Conservation (phyloP, 345 rosid species). For the Sonneratia alba region DNA sequence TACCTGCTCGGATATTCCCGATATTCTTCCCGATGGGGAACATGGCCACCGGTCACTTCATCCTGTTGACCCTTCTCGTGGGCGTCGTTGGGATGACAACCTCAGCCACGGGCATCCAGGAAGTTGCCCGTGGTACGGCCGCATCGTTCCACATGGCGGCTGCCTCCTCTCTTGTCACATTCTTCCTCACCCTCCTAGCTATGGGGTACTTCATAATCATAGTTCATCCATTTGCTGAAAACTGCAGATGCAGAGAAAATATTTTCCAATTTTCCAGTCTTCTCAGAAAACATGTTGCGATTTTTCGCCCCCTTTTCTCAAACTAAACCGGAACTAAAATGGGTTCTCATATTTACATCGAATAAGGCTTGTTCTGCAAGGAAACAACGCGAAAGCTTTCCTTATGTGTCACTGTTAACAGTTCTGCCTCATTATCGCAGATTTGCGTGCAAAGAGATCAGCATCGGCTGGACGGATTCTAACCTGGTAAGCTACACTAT, state of each 20-base stretch:
- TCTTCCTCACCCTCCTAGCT: constrained; percentile 67
- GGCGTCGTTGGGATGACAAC: constrained; percentile 72
- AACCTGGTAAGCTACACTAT: constrained; percentile 39
- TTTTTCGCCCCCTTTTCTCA: too few species aligned
- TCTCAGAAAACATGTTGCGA: too few species aligned
- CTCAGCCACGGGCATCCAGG: constrained; percentile 46
- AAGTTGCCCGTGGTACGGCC: constrained; percentile 32
- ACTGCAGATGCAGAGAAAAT: not conserved
- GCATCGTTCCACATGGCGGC: constrained; percentile 59
- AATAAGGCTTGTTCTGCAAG: too few species aligned
- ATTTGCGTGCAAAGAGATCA: constrained; percentile 79
- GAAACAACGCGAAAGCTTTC: too few species aligned
- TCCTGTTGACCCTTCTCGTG: constrained; percentile 59
- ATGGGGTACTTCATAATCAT: constrained; percentile 43
- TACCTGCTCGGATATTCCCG: constrained; percentile 73
- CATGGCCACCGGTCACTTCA: constrained; percentile 70
- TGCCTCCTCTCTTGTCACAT: constrained; percentile 49
- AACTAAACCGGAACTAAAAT: too few species aligned
- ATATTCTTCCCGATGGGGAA: constrained; percentile 77
- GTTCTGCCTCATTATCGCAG: constrained; percentile 25
- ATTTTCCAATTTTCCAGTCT: not conserved
- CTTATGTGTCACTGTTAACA: not conserved
- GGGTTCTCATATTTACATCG: too few species aligned
- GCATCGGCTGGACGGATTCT: constrained; percentile 64
- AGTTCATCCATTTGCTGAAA: not conserved